Percentiles rank a stretch among this genome's conserved stretches.
phyloP scores from a whole-genome alignment of 2,329 filamentous ascomycete species.

The Ophiostoma sp. region DNA sequence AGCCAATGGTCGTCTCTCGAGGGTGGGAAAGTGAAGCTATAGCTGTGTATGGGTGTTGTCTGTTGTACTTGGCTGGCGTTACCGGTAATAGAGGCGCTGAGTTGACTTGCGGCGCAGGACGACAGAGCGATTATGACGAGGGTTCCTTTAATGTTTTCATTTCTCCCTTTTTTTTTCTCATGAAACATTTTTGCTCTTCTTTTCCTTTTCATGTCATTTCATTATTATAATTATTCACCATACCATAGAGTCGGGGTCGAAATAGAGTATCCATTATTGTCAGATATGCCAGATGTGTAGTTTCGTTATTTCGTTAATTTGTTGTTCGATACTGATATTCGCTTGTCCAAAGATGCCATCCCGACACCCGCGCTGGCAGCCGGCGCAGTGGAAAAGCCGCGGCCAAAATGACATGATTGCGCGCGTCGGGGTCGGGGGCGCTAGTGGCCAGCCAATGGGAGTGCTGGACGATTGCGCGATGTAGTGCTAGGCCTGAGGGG shows the following conservation, averaged over 20 bases:
- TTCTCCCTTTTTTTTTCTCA: not conserved
- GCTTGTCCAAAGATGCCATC: slow-evolving; percentile 4
- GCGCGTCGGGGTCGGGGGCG: slow-evolving; percentile 2
- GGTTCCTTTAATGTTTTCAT: not conserved
- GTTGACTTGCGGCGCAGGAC: not conserved
- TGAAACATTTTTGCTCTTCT: not conserved
- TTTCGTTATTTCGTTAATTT: too few species aligned
- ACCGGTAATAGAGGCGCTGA: not conserved
- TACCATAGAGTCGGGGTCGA: not conserved
- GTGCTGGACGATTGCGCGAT: slow-evolving; percentile 27
- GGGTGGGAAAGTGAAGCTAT: slow-evolving; percentile 66
- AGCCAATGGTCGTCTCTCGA: slow-evolving; percentile 65
- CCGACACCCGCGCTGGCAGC: slow-evolving; percentile 21
- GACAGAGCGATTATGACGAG: not conserved
- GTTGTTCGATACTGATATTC: too few species aligned
- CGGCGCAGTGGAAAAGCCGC: slow-evolving; percentile 19
- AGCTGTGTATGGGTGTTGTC: slow-evolving; percentile 6
- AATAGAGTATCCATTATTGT: not conserved
- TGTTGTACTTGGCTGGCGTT: not conserved
- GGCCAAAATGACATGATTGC: slow-evolving; percentile 27
- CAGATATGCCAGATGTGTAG: not conserved
- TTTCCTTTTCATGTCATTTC: not conserved
- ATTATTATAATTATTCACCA: not conserved
- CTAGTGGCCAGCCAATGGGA: slow-evolving; percentile 22
- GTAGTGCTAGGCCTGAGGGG: slow-evolving; percentile 20